Percentiles rank a stretch among this genome's conserved stretches.
These are phyloP conservation scores for Physaria fendleri DNA, from an alignment of 345 rosid genomes.

Conservation along the genomic window DNA sequence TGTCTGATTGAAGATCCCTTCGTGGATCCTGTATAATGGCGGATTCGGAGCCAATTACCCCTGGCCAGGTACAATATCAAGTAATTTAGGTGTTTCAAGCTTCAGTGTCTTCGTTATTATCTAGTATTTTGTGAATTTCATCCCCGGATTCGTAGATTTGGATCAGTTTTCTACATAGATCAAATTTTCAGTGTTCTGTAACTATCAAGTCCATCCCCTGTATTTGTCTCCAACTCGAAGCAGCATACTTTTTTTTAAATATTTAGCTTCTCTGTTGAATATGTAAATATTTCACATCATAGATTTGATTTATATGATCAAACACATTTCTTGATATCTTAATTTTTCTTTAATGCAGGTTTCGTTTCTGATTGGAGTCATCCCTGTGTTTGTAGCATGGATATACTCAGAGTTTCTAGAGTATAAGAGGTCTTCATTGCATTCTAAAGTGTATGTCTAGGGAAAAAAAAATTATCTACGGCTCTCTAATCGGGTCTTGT, in stretches of 20 bases:
- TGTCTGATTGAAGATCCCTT: conserved; percentile 11
- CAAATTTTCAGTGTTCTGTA: background rate
- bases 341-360: conserved; percentile 46
- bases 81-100: background rate
- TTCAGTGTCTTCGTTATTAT: background rate
- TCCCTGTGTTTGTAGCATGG: conserved; percentile 81
- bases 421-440: conserved; percentile 48
- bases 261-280: background rate
- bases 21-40: conserved; percentile 46
- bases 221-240: too few species aligned
- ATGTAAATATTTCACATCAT: background rate
- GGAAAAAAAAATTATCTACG: background rate
- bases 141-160: conserved; percentile 1
- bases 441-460: conserved; percentile 67
- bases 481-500: background rate
- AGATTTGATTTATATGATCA: background rate
- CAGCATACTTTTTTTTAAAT: too few species aligned
- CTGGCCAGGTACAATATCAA: conserved; percentile 59
- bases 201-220: background rate
- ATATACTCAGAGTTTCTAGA: conserved; percentile 77
- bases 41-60: conserved; percentile 59
- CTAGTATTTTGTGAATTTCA: background rate
- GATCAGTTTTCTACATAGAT: background rate
- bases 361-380: conserved; percentile 77
- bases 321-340: background rate